Percentiles rank a stretch among this genome's conserved stretches.
Conservation (phyloP, 164 flowering plant species). For the Kalanchoe fedtschenkoi region DNA sequence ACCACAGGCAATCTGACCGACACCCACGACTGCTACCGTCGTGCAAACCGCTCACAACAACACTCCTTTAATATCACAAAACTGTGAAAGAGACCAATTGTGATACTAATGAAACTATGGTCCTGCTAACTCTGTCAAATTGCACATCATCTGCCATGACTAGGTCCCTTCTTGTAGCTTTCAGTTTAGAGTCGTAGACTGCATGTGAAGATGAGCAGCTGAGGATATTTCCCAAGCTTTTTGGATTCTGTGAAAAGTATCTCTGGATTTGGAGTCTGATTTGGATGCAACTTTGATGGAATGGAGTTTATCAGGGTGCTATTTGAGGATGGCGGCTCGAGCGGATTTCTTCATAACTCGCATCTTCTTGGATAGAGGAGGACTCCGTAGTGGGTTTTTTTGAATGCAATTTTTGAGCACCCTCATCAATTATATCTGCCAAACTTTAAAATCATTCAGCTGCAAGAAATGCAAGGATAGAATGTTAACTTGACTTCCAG, state of each 20-base stretch:
- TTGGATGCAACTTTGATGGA: slow-evolving; percentile 14
- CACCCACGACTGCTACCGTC: too few relatives aligned
- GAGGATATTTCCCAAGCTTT: slow-evolving; percentile 85
- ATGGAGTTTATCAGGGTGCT: slow-evolving; percentile 72
- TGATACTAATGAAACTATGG: too few relatives aligned
- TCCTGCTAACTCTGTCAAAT: too few relatives aligned
- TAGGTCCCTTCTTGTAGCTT: slow-evolving; percentile 30
- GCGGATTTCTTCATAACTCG: slow-evolving; percentile 63
- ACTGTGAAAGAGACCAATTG: too few relatives aligned
- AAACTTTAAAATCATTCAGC: slow-evolving; percentile 5
- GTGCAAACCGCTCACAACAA: too few relatives aligned
- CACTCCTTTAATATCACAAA: too few relatives aligned
- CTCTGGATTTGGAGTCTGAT: slow-evolving; percentile 14
- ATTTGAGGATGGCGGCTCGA: slow-evolving; percentile 44
- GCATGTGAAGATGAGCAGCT: slow-evolving; percentile 46
- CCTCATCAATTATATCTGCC: slow-evolving; percentile 18
- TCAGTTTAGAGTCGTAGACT: slow-evolving; percentile 49
- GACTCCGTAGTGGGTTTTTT: slow-evolving; percentile 52
- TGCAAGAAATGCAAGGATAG: slow-evolving; percentile 7
- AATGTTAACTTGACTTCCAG: too few relatives aligned
- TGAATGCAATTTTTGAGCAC: slow-evolving; percentile 15
- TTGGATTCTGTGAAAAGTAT: slow-evolving; percentile 48
- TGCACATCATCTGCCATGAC: slow-evolving; percentile 44
- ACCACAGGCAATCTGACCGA: too few relatives aligned
- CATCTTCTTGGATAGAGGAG: slow-evolving; percentile 68